A percentile compares a stretch with the other conserved stretches of the same genome.
Conservation (phyloP, 2,329 filamentous ascomycete species). For the Beauveria medogensis region DNA sequence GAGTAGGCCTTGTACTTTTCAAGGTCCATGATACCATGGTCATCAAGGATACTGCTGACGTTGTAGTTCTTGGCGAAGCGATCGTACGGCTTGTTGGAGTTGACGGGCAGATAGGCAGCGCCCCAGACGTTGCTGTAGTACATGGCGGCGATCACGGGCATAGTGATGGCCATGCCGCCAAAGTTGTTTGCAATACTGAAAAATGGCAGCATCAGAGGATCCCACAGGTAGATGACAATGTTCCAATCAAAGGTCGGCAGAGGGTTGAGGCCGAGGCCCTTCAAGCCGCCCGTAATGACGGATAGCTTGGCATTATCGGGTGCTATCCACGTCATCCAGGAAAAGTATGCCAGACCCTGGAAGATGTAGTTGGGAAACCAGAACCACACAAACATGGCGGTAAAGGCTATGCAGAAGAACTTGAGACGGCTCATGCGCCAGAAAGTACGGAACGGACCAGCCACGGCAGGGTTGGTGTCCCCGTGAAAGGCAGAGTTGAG, state of each 20-base stretch:
- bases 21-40: conserved; percentile 30
- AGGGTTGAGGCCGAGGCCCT: conserved; percentile 32
- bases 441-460: conserved; percentile 22
- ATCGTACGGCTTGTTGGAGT: conserved; percentile 33
- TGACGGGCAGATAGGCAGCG: conserved; percentile 38
- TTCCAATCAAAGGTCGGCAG: conserved; percentile 34
- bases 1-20: conserved; percentile 33
- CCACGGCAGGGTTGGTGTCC: conserved; percentile 10
- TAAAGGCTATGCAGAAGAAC: conserved; percentile 36
- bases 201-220: conserved; percentile 26
- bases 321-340: conserved; percentile 48
- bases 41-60: conserved; percentile 25
- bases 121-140: conserved; percentile 36
- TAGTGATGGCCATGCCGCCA: conserved; percentile 26
- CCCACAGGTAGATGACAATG: conserved; percentile 28
- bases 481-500: conserved; percentile 39
- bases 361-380: conserved; percentile 46
- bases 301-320: conserved; percentile 33
- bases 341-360: conserved; percentile 38
- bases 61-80: conserved; percentile 33
- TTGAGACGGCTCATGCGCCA: conserved; percentile 35
- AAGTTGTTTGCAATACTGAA: conserved; percentile 33
- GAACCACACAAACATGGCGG: conserved; percentile 42
- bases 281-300: conserved; percentile 31
- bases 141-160: conserved; percentile 30